Conservation (phyloP, 179 eudicot genomes). For the Actinidia chinensis region DNA sequence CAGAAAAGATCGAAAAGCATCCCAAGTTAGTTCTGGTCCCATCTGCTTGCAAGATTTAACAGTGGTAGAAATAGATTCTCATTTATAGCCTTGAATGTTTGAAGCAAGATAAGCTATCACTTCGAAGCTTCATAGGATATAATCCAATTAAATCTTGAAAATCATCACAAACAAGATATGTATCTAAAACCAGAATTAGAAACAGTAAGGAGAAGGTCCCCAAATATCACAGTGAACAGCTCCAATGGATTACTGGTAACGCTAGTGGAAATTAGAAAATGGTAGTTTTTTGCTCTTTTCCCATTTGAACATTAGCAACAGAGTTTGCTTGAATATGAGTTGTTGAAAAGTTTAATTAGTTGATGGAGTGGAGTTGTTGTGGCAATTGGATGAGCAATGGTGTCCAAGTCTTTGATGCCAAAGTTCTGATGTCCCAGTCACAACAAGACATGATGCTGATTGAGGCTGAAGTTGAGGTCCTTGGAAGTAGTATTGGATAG, state of each 20-base stretch:
- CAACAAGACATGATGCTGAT: too few relatives aligned
- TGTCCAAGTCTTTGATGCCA: too few relatives aligned
- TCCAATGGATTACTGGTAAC: neutral
- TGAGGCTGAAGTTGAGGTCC: too few relatives aligned
- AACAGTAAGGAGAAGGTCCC: neutral
- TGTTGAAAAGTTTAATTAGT: too few relatives aligned
- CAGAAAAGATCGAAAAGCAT: too few relatives aligned
- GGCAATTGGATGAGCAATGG: too few relatives aligned
- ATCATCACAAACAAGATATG: neutral
- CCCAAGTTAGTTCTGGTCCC: too few relatives aligned
- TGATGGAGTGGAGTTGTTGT: too few relatives aligned
- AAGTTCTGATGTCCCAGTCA: too few relatives aligned
- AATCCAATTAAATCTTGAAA: neutral
- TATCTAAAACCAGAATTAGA: neutral
- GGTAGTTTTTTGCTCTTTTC: neutral
- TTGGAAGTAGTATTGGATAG: neutral
- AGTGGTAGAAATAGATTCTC: neutral
- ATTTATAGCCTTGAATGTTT: neutral
- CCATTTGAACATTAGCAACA: neutral
- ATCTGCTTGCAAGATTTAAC: neutral
- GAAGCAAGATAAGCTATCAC: neutral
- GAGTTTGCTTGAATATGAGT: too few relatives aligned
- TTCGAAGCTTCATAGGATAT: neutral
- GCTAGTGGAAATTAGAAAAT: neutral
- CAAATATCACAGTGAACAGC: neutral